A percentile compares a stretch with the other conserved stretches of the same genome.
Conservation (phyloP, 768 basidiomycete species). For the Kwoniella bestiolae region DNA sequence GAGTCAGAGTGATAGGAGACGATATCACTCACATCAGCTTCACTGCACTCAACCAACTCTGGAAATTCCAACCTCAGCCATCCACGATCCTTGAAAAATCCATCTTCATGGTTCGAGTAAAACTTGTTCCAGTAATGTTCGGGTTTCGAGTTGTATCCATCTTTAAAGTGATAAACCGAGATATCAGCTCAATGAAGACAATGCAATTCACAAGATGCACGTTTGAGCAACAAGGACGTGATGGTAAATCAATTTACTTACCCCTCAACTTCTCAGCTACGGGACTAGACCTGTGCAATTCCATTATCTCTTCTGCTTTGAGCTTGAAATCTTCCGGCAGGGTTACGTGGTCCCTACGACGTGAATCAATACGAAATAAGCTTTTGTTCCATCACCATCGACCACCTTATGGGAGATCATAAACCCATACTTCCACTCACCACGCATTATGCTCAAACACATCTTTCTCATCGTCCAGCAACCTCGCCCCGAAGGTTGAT, state of each 20-base stretch:
- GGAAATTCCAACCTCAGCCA: conserved; percentile 97
- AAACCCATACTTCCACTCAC: too few species aligned
- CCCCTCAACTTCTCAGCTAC: conserved; percentile 74
- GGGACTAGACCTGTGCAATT: conserved; percentile 71
- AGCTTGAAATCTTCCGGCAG: conserved; percentile 71
- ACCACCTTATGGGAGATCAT: too few species aligned
- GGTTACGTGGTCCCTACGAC: conserved; percentile 57
- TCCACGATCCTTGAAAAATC: conserved; percentile 90
- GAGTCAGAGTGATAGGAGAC: not conserved
- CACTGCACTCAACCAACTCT: conserved; percentile 73
- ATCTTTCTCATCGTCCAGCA: conserved; percentile 47
- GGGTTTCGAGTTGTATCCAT: conserved; percentile 53
- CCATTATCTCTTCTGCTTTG: conserved; percentile 71
- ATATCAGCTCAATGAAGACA: not conserved
- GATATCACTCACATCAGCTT: conserved; percentile 64
- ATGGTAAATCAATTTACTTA: conserved; percentile 56
- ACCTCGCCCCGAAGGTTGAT: conserved; percentile 50
- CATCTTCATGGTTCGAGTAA: conserved; percentile 72
- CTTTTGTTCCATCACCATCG: not conserved
- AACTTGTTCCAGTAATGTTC: conserved; percentile 78
- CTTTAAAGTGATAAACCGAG: conserved; percentile 12
- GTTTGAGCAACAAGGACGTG: too few species aligned
- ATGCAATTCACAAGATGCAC: too few species aligned
- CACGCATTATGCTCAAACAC: conserved; percentile 55
- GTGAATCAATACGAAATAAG: not conserved